Percentiles rank a stretch among this genome's conserved stretches.
Evolutionary conservation across 345 rosid species (phyloP).

Genomic region (Chamaenerion angustifolium): DNA sequence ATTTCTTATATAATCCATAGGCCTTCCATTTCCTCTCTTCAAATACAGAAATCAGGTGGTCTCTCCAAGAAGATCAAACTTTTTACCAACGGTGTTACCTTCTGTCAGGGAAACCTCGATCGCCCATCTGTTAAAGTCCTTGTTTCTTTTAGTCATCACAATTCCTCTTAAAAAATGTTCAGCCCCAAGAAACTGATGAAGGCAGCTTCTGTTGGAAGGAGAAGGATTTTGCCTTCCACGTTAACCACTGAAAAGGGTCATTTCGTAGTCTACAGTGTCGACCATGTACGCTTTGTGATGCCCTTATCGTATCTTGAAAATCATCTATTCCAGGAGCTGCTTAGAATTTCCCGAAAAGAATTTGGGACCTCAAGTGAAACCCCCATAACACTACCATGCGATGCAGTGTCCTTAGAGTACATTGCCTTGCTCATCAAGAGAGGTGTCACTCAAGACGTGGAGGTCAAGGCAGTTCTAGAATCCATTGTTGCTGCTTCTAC

Average conservation of each 20-base stretch:
- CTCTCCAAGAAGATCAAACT: no score
- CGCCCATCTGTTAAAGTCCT: no score
- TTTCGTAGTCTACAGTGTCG: constrained; percentile 21
- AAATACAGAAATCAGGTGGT: no score
- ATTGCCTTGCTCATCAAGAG: not conserved
- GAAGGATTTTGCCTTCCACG: not conserved
- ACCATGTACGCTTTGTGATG: not conserved
- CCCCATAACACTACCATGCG: constrained; percentile 6
- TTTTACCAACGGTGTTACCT: no score
- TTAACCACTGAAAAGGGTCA: constrained; percentile 10
- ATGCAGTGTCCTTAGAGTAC: constrained; percentile 7
- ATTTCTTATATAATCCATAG: no score
- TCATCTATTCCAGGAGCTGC: constrained; percentile 5
- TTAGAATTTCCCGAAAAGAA: constrained; percentile 10
- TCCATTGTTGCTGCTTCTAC: constrained; percentile 1
- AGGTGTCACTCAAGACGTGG: not conserved
- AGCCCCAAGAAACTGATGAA: constrained; percentile 1
- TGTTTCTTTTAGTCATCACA: no score
- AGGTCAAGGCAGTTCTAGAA: constrained; percentile 1
- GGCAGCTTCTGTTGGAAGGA: not conserved
- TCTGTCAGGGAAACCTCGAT: no score
- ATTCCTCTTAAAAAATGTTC: not conserved
- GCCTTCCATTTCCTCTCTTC: no score
- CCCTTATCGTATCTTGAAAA: constrained; percentile 10
- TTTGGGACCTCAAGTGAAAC: constrained; percentile 6